phyloP scores from a whole-genome alignment of 169 alveolate species.

The Cryptosporidium andersoni region DNA sequence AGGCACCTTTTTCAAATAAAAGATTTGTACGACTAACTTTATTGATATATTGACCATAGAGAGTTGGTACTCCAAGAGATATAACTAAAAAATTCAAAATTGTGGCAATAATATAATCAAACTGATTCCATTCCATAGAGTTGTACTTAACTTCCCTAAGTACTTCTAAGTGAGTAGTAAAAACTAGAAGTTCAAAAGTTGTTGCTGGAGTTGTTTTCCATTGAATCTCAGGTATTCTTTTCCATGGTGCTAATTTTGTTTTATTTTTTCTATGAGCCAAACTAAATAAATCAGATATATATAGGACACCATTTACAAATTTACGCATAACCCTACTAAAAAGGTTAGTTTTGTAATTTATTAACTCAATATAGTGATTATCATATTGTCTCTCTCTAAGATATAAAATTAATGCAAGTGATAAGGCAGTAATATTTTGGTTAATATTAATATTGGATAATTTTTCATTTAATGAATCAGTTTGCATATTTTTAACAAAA shows the following conservation, averaged over 20 bases:
- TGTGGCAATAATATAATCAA: slow-evolving; percentile 52
- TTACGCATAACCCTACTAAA: slow-evolving; percentile 3
- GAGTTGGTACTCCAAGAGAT: slow-evolving; percentile 37
- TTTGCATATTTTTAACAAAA: slow-evolving; percentile 21
- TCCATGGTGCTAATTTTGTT: slow-evolving; percentile 36
- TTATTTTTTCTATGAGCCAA: slow-evolving; percentile 49
- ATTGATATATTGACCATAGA: slow-evolving; percentile 55
- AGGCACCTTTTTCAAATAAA: slow-evolving; percentile 39
- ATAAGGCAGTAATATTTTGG: slow-evolving; percentile 4
- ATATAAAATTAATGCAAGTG: slow-evolving; percentile 55
- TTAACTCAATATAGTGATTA: slow-evolving; percentile 14
- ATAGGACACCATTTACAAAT: slow-evolving; percentile 1
- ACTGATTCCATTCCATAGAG: slow-evolving; percentile 57
- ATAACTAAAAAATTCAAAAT: slow-evolving; percentile 31
- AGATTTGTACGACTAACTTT: slow-evolving; percentile 36
- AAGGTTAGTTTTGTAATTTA: slow-evolving; percentile 21
- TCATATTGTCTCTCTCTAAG: slow-evolving; percentile 68
- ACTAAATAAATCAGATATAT: slow-evolving; percentile 28
- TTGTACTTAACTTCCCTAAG: slow-evolving; percentile 33
- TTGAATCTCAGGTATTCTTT: slow-evolving; percentile 40
- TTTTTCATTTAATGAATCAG: slow-evolving; percentile 21
- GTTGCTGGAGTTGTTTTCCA: slow-evolving; percentile 59
- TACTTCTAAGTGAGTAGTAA: slow-evolving; percentile 55
- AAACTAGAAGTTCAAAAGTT: slow-evolving; percentile 41
- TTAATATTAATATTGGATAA: slow-evolving; percentile 23